Evolutionary conservation across 1,139 yeast species (phyloP), one percentile per base, ranked within the genome.

Genomic region (Scheffersomyces insectosa): DNA sequence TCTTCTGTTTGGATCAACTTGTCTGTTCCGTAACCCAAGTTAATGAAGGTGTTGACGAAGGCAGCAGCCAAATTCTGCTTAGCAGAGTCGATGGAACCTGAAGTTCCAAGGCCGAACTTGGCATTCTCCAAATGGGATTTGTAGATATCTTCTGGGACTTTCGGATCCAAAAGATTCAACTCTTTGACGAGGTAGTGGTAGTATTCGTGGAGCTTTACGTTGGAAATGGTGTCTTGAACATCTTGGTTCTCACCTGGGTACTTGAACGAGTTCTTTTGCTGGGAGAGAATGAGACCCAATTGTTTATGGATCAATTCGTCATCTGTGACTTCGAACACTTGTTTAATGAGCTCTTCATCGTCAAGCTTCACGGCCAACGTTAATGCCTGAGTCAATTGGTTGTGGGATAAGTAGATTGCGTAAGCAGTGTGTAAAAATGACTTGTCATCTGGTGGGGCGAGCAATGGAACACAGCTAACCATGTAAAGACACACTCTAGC

Each of bases 61-160:
- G 95, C 82, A 5, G 96, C 84, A n/a, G 98, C 99, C 57, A 93
- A 76, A 63, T 91, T 93, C 66, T 93, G 98, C 62, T 90, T 91
- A 14, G 97, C 97, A 36, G 97, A 88, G 65, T 90, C 97, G 52
- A 90, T 74, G n/a, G 86, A 79, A 3, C 86, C 79, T 28, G 82
- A 75, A 29, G 85, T 76, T 12, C 80, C 77, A 44, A 71, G 60
- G 7, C 85, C 82, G 46, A 77, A 75, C 47, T 78, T 72, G 14
- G 87, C 71, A 51, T 77, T 81, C 59, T 91, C 98, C 56, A 91
- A 75, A 62, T 93, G 97, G 28, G 91, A 83, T 65, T 91, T 91
- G 70, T 90, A 91, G 47, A 93, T 81, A 66, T 95, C 99, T 68
- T 91, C 97, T 9, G 99, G 99, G 13, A 87, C 87, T 65, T 88